phyloP scores from a whole-genome alignment of 2,329 filamentous ascomycete species.

The Graphilbum sp. region DNA sequence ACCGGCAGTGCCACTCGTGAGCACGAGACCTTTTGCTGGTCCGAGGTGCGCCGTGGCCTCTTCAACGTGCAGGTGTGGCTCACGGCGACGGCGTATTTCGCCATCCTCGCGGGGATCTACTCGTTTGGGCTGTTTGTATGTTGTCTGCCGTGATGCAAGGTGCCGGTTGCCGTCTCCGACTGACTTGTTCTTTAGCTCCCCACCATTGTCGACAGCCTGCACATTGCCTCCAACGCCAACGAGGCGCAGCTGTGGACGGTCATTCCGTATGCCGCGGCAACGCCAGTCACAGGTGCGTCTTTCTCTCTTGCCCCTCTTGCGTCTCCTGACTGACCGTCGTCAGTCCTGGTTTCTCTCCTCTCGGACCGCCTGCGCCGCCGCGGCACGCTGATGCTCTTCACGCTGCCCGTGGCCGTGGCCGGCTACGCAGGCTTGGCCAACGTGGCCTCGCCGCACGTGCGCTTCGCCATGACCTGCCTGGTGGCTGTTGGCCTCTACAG shows the following conservation, averaged over 20 bases:
- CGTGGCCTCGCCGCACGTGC: conserved; percentile 29
- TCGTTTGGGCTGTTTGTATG: conserved; percentile 47
- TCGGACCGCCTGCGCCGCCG: conserved; percentile 45
- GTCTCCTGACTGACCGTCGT: no score
- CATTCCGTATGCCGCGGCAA: conserved; percentile 45
- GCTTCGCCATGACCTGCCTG: conserved; percentile 51
- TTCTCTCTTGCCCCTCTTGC: no score
- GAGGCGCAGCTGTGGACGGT: conserved; percentile 46
- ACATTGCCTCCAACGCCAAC: conserved; percentile 29
- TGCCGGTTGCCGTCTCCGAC: not conserved
- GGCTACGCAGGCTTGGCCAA: conserved; percentile 50
- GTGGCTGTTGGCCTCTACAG: conserved; percentile 50
- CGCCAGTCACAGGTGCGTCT: conserved; percentile 34
- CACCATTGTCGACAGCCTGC: conserved; percentile 44
- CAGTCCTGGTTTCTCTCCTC: conserved; percentile 35
- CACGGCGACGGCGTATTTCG: conserved; percentile 43
- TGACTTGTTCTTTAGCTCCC: conserved; percentile 29
- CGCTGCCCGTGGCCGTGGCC: conserved; percentile 45
- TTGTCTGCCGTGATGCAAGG: conserved; percentile 1
- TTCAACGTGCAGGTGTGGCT: conserved; percentile 47
- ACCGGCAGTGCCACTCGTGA: no score
- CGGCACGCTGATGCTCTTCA: conserved; percentile 45
- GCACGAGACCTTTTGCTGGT: conserved; percentile 39
- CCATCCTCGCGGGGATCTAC: conserved; percentile 40
- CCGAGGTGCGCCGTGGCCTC: conserved; percentile 44